Evolutionary conservation across 2,329 filamentous ascomycete genomes (phyloP).

Genomic region (Colletotrichum karsti): DNA sequence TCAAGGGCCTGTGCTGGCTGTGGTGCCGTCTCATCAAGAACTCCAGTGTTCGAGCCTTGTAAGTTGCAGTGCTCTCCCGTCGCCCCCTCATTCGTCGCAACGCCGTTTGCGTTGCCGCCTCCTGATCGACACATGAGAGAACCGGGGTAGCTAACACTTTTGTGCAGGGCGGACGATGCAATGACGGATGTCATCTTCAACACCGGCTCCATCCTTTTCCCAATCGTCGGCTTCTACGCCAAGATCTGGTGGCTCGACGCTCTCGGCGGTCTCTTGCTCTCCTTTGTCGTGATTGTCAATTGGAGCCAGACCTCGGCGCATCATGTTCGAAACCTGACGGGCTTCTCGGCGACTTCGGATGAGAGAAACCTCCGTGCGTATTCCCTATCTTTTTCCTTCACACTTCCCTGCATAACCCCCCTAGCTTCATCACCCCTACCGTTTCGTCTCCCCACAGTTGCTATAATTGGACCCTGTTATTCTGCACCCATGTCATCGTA

Average conservation of each 20-base stretch:
- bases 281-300: constrained; percentile 79
- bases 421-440: not conserved
- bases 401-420: not conserved
- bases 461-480: constrained; percentile 6
- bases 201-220: constrained; percentile 87
- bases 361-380: constrained; percentile 75
- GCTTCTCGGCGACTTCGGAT: constrained; percentile 80
- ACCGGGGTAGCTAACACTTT: constrained; percentile 29
- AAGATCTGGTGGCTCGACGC: constrained; percentile 86
- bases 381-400: not conserved
- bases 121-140: constrained; percentile 33
- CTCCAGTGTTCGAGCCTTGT: constrained; percentile 83
- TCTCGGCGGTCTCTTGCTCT: constrained; percentile 81
- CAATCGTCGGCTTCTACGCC: constrained; percentile 80
- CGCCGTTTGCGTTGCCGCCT: not conserved
- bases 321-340: constrained; percentile 83
- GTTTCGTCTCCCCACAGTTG: constrained; percentile 10
- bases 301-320: constrained; percentile 79
- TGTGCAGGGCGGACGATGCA: constrained; percentile 56
- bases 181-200: constrained; percentile 89
- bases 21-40: constrained; percentile 90
- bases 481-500: not conserved
- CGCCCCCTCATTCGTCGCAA: constrained; percentile 4
- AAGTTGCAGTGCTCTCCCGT: constrained; percentile 37
- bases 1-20: constrained; percentile 85